Conservation (phyloP, 257 asterid species). For the Nicotiana paniculata region DNA sequence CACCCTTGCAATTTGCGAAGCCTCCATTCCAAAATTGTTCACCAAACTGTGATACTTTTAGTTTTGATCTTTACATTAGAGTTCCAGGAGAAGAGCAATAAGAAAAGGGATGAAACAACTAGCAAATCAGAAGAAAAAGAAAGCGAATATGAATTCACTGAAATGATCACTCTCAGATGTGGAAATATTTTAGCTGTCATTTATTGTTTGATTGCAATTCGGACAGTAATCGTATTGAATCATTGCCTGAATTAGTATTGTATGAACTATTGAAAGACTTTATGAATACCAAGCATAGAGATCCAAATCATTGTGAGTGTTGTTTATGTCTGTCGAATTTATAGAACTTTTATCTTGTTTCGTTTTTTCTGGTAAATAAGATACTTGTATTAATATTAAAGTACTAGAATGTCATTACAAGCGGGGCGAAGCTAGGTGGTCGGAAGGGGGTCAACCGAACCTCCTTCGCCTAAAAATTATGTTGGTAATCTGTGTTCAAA, state of each 20-base stretch:
- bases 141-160: neutral
- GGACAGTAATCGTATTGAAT: neutral
- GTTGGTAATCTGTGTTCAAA: too few species aligned
- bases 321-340: neutral
- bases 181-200: too few species aligned
- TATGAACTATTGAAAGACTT: neutral
- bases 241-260: neutral
- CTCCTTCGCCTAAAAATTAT: too few species aligned
- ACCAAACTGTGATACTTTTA: neutral
- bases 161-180: constrained; percentile 24
- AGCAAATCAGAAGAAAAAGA: neutral
- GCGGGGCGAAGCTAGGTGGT: too few species aligned
- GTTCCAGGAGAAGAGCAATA: neutral
- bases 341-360: neutral
- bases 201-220: neutral
- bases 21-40: neutral
- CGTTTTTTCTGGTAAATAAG: too few species aligned
- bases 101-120: constrained; percentile 9
- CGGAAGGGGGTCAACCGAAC: too few species aligned
- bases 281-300: neutral
- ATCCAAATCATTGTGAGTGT: neutral
- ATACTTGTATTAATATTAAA: too few species aligned
- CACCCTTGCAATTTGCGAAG: neutral
- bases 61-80: neutral
- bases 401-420: too few species aligned